Evolutionary conservation across 2,329 filamentous ascomycete genomes (phyloP), one percentile per base, ranked within the genome.

Genomic region (Reticulascus tulasneorum): DNA sequence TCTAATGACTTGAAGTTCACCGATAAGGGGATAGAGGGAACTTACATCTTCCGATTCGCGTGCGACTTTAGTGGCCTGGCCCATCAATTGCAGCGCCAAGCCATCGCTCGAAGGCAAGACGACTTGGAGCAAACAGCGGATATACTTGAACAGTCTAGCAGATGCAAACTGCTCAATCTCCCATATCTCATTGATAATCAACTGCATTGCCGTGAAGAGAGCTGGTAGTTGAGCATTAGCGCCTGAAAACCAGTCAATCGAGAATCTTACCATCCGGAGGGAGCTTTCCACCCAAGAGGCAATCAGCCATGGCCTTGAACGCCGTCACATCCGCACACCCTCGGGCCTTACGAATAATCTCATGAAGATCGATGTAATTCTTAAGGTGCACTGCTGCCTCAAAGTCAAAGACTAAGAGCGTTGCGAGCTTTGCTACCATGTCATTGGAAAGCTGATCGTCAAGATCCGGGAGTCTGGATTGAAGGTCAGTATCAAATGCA

Each of bases 381-480:
- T 79, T 74, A 5, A 93, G 64, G 21, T 68, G 70, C 24, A 85
- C 63, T 0, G 82, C 78, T 3, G 79, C 83, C 62, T 95, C 89
- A 42, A 94, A 85, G 46, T 93, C 84, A 46, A 90, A 86, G 1
- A 84, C 77, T 7, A 87, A 64, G 13, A 94, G 60, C 3, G 79
- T 74, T 6, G 80, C 71, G 23, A 84, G 64, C 50, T 88, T 90
- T 3, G 63, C 58, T 7, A 66, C 50, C 12, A 87, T 63, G 49
- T 86, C 81, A 2, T 61, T 45, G 12, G 63, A 59, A 2, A 66
- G 59, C 2, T 62, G 58, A 10, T 67, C 62, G 15, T 71, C 63
- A 1, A 74, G 50, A 4, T 53, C 55, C 1, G 58, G 52, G 0
- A 63, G 38, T 9, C 65, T 58, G 2, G 56, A 56, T 26, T 71